Conservation (phyloP, 2,329 filamentous ascomycete species). For the Fusarium aywerte region DNA sequence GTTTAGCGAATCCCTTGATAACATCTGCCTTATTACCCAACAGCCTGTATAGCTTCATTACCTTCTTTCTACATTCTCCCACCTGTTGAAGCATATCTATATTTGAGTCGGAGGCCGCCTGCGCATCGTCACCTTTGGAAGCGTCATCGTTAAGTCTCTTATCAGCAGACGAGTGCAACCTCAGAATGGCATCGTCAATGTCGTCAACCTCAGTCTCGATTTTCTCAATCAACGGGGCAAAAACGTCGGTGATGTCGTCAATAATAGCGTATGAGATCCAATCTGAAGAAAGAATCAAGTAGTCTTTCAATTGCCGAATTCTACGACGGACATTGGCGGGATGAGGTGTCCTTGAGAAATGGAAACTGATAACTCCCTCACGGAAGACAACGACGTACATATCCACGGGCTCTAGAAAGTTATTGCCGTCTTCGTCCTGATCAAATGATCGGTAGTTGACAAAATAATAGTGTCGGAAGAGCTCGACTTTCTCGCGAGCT, state of each 20-base stretch:
- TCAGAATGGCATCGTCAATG: slow-evolving; percentile 91
- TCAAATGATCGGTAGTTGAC: slow-evolving; percentile 99
- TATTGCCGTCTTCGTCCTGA: slow-evolving; percentile 87
- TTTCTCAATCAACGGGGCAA: slow-evolving; percentile 87
- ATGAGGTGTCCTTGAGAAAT: slow-evolving; percentile 96
- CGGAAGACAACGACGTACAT: slow-evolving; percentile 98
- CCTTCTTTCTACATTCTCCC: slow-evolving; percentile 94
- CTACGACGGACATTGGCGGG: slow-evolving; percentile 94
- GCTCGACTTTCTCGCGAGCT: slow-evolving; percentile 95
- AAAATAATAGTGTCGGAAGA: slow-evolving; percentile 98
- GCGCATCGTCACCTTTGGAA: slow-evolving; percentile 61
- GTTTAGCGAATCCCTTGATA: slow-evolving; percentile 98
- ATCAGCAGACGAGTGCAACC: slow-evolving; percentile 74
- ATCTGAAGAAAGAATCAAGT: slow-evolving; percentile 89
- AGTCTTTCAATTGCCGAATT: slow-evolving; percentile 93
- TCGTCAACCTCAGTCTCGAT: slow-evolving; percentile 98
- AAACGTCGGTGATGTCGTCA: slow-evolving; percentile 97
- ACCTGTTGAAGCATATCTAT: slow-evolving; percentile 92
- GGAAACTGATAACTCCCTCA: slow-evolving; percentile 94
- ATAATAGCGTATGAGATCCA: slow-evolving; percentile 99
- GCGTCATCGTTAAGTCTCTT: slow-evolving; percentile 55
- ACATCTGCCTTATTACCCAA: slow-evolving; percentile 98
- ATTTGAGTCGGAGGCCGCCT: slow-evolving; percentile 59
- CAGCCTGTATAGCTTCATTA: slow-evolving; percentile 93
- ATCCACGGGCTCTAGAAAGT: slow-evolving; percentile 94